Base-by-base conservation (phyloP, 495 filamentous ascomycete genomes). In the Trichocladium antarcticum region DNA sequence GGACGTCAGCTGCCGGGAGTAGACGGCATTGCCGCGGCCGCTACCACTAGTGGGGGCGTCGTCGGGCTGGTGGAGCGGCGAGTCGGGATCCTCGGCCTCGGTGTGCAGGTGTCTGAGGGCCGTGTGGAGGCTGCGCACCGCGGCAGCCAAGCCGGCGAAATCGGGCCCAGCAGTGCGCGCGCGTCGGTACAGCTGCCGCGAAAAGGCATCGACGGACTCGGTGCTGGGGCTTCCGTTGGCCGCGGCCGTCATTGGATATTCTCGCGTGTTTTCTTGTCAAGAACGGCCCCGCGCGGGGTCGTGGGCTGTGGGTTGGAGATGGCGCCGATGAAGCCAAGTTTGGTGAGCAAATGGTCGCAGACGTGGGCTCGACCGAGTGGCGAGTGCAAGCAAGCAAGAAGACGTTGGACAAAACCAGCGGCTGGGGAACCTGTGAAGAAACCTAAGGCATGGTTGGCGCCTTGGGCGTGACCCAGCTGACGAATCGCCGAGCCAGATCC, bases 41-140 rank as follows among this genome's bases (percentile, higher is more conserved):
- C 47, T 51, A 32, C 47, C 60, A n/a, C n/a, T n/a, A n/a, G n/a
- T n/a, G n/a, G n/a, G n/a, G 17, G 42, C 50, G 11, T 45, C 22
- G 38, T 47, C 24, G 5, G 48, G 42, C 44, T 67, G 49, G 52
- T 67, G 72, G 10, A 78, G 62, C 20, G 67, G 65, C 20, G 73
- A 76, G 37, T 70, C 73, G 10, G 68, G 60, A 41, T 74, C 72
- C 48, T 70, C 64, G 45, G 63, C 61, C 54, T 78, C 74, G 43
- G 65, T 62, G 37, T 68, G 68, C 4, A 80, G 64, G 42, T 76
- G 67, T 29, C 68, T 65, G 9, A 79, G 61, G 6, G 67, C 71
- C 3, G 61, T 68, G 42, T 74, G 65, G 16, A 80, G 57, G 50
- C 57, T 58, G 51, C 65, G 66, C 39, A 78, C 63, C 29, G 63